These are phyloP conservation scores for Podochytrium sp. DNA, from an alignment of 192 early-diverging fungal genomes.

Conservation along the genomic window DNA sequence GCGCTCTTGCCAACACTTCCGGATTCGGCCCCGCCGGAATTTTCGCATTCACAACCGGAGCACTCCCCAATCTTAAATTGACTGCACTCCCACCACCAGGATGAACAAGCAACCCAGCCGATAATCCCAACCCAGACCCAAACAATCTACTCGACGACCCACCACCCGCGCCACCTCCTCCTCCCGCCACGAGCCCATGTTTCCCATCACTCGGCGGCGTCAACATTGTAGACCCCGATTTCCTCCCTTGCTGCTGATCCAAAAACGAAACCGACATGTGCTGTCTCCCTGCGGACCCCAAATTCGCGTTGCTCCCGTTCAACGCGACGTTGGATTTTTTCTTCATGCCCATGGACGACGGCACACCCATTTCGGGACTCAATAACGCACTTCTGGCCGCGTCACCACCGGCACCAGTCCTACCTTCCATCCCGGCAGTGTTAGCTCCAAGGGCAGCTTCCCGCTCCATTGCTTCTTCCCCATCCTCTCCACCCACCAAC, in stretches of 20 bases:
- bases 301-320: too few relatives aligned
- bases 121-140: neutral
- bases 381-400: too few relatives aligned
- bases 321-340: too few relatives aligned
- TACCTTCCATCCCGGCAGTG: neutral
- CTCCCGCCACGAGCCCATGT: neutral
- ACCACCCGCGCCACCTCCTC: neutral
- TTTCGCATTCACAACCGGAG: constrained; percentile 20
- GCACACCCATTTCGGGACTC: too few relatives aligned
- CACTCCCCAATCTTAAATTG: neutral
- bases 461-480: neutral
- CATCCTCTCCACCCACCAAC: constrained; percentile 3
- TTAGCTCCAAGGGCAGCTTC: too few relatives aligned
- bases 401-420: neutral
- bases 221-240: too few relatives aligned
- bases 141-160: neutral
- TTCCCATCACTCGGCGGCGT: too few relatives aligned
- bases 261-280: neutral
- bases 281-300: neutral
- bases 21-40: constrained; percentile 22
- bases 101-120: neutral
- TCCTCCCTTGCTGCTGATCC: neutral
- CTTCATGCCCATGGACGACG: too few relatives aligned
- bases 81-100: neutral
- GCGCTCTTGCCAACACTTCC: constrained; percentile 17